Conservation (phyloP, 768 basidiomycete species). For the Cystofilobasidium bisporidii region DNA sequence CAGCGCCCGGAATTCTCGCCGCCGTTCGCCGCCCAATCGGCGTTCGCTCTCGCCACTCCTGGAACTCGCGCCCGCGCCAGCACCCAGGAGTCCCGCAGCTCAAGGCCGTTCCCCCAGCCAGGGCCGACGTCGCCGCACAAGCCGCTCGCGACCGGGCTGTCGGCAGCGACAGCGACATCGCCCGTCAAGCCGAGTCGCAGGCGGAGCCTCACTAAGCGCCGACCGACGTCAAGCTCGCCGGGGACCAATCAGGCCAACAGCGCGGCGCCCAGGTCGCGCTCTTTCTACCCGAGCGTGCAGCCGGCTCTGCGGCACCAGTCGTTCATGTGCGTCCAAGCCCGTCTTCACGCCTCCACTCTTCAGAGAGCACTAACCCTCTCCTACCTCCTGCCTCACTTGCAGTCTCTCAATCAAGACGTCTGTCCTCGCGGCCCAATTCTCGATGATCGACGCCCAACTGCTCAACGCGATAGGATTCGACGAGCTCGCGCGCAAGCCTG, state of each 20-base stretch:
- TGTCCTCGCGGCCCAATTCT: conserved; percentile 62
- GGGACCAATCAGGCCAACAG: not conserved
- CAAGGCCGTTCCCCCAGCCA: too few species aligned
- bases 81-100: not conserved
- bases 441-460: conserved; percentile 79
- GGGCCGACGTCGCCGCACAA: not conserved
- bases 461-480: conserved; percentile 78
- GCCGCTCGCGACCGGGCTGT: not conserved
- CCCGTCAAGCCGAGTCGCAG: not conserved
- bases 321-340: conserved; percentile 20
- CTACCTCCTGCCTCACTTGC: not conserved
- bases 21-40: not conserved
- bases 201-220: not conserved
- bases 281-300: not conserved
- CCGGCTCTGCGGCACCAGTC: conserved; percentile 4
- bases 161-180: not conserved
- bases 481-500: conserved; percentile 52
- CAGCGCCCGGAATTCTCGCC: not conserved
- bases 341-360: not conserved
- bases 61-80: not conserved
- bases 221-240: not conserved
- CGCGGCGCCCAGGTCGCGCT: not conserved
- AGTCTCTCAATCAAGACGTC: conserved; percentile 44
- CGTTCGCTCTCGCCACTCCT: not conserved
- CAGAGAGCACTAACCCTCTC: not conserved